Base-by-base conservation (phyloP, 805 yeast genomes). In the Aciculoconidium aculeatum region DNA sequence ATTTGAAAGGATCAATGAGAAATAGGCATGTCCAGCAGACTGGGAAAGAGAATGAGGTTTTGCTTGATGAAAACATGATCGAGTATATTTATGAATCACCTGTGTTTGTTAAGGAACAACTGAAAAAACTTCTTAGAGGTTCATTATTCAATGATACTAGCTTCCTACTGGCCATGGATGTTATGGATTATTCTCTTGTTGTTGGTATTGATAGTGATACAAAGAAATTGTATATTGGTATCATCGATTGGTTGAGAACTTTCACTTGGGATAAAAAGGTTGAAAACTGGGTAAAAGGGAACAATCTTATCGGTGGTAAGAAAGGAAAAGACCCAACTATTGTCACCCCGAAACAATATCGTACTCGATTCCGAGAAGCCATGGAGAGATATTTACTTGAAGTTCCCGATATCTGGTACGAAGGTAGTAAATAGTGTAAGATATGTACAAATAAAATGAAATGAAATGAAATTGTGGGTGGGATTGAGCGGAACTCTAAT, bases 221-320 rank as follows among this genome's bases (percentile, higher is more conserved):
- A 13, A 72, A 72, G 38, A 79, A 79, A 31, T 64, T 92, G 20
- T 86, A 87, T 11, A 95, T 88, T 9, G 99, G 99, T 3, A 88
- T 92, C 22, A 88, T 92, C 37, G 85, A 92, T 54, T 92, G 94
- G 65, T 77, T 92, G 24, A 61, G 99, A 35, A 87, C 98, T 0
- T 92, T 90, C 47, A 92, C 99, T 0, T 92, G 99, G 99, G 99
- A 92, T 48, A 92, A 92, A 56, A 92, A 88, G 55, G 74, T 92
- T 15, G 99, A 92, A 53, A 87, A 94, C 52, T 92, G 98, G 98
- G 98, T 92, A 20, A 92, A 92, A 52, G 98, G 94, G 33, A 82
- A 85, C 45, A 56, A 55, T 32, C 64, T 92, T 20, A 95, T 90
- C 23, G 87, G 87, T 4, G 78, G 83, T 1, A 84, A 86, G 21